Conservation (phyloP, 495 filamentous ascomycete genomes). For the Aspergillus carlsbadensis region DNA sequence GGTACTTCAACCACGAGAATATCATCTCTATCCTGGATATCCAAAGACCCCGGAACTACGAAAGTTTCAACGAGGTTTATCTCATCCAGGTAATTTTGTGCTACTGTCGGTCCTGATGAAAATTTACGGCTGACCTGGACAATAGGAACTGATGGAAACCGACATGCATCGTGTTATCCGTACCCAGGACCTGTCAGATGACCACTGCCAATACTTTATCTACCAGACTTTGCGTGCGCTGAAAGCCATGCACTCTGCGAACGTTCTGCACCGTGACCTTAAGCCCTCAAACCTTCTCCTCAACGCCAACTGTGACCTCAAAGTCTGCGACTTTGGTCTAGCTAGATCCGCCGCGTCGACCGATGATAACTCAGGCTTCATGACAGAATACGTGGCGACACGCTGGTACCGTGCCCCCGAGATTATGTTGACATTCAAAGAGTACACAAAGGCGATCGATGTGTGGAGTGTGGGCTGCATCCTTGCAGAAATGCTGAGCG, state of each 20-base stretch:
- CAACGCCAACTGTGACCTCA: conserved; percentile 98
- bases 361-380: conserved; percentile 99
- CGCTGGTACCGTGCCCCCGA: conserved; percentile 99
- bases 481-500: conserved; percentile 98
- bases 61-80: conserved; percentile 97
- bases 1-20: conserved; percentile 99
- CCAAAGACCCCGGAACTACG: conserved; percentile 94
- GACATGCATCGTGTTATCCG: conserved; percentile 99
- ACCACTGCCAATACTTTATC: conserved; percentile 99
- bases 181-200: conserved; percentile 96
- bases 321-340: conserved; percentile 97
- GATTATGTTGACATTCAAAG: conserved; percentile 99
- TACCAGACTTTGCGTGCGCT: conserved; percentile 98
- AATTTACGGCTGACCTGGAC: conserved; percentile 3
- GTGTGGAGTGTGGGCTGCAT: conserved; percentile 99
- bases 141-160: conserved; percentile 97
- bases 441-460: conserved; percentile 99
- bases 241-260: conserved; percentile 99
- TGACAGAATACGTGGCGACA: conserved; percentile 99
- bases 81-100: conserved; percentile 78
- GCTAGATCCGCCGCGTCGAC: conserved; percentile 89
- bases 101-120: too few relatives aligned
- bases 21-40: conserved; percentile 99
- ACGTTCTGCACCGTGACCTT: conserved; percentile 94
- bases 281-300: conserved; percentile 96